Evolutionary conservation across 148 eudicot species (phyloP), one percentile per base, ranked within the genome.

Genomic region (Rhododendron molle): DNA sequence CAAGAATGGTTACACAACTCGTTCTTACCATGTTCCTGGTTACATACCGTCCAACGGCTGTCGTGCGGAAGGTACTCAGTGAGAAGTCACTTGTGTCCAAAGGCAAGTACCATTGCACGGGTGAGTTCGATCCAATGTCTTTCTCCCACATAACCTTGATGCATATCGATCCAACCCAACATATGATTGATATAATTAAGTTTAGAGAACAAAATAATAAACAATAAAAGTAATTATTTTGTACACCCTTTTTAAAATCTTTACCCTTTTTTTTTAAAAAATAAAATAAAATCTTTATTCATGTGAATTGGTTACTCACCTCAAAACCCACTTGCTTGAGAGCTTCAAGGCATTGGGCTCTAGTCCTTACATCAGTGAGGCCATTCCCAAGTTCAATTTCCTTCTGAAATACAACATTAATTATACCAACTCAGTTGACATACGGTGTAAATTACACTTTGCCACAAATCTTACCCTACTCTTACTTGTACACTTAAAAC

Each of bases 301-400:
- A 56, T 56, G 62, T 18, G n/a, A 18, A 56, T 20, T 56, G 21
- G 13, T 34, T 67, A 89, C 92, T 89, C 73, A 96, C 99, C 90
- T 95, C 99, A 90, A 96, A 96, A 44, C 99, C 99, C 44, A 98
- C 98, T 92, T 92, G 83, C 87, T 95, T 93, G 44, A 95, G 87
- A 87, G 99, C 99, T 71, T 95, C 96, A 85, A 94, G 92, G 88
- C 99, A 97, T 86, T 95, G 91, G 80, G 79, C 80, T 20, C 94
- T 95, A 58, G 87, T 86, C 88, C 99, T 91, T 82, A 97, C 86
- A 85, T 95, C 99, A 28, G 99, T 98, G 87, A 97, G 98, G 78
- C 99, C 99, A 85, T 95, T 93, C 82, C 99, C 99, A 30, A 95
- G 92, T 89, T 97, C 99, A 78, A 95, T 93, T 83, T 95, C 99